Conservation (phyloP, 129 eudicot genomes). For the Arctium lappa region DNA sequence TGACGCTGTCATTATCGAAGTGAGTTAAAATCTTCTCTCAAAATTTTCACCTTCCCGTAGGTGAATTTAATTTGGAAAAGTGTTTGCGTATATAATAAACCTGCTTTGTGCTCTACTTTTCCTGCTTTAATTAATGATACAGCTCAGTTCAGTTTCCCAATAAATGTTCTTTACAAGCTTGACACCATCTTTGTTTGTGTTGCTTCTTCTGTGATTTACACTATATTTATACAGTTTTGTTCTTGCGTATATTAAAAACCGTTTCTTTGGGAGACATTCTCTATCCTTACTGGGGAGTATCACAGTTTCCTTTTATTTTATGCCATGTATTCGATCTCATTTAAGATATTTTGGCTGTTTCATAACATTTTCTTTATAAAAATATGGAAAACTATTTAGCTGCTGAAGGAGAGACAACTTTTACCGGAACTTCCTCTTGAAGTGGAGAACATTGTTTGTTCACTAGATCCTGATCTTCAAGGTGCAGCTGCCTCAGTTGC, state of each 20-base stretch:
- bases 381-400: constrained; percentile 31
- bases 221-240: neutral
- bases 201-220: neutral
- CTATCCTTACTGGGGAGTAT: neutral
- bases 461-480: constrained; percentile 77
- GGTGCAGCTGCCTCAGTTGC: constrained; percentile 85
- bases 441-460: constrained; percentile 78
- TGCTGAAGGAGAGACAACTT: constrained; percentile 79
- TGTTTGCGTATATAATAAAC: too few species aligned
- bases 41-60: neutral
- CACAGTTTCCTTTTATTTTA: neutral
- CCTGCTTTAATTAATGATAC: too few species aligned
- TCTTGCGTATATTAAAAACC: neutral
- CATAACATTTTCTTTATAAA: neutral
- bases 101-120: too few species aligned
- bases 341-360: neutral
- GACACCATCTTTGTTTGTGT: neutral
- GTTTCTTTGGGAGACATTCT: neutral
- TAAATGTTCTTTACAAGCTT: too few species aligned
- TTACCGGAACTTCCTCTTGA: constrained; percentile 62
- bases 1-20: constrained; percentile 96
- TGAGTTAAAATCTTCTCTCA: constrained; percentile 36
- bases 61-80: neutral
- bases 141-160: too few species aligned
- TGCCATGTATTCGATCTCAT: neutral